Evolutionary conservation across 2,329 filamentous ascomycete species (phyloP), one percentile per base, ranked within the genome.

Genomic region (Eurotiales sp.): DNA sequence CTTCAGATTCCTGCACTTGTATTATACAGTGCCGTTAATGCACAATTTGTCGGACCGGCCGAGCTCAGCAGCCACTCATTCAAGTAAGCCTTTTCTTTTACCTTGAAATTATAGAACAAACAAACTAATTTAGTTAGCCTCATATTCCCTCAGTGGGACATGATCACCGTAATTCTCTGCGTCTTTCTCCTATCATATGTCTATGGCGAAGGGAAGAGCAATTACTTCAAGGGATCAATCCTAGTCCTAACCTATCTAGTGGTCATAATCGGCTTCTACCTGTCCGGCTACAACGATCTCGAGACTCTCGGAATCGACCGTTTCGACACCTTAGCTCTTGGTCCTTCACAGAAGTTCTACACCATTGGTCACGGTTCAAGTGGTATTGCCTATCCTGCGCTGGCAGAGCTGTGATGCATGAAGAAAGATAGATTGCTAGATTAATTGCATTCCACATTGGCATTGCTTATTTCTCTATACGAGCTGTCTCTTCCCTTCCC

Each of bases 171-270:
- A 14, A 96, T 97, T 54, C 68, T 99, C 14, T 96, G 92, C 63
- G 90, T 99, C 15, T 96, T 99, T 75, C 75, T 99, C 51, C 83
- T 99, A 58, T 96, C 90, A 63, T 96, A 97, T 76, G 92, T 99
- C 77, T 95, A 97, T 62, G 89, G 92, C 46, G 93, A 99, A 73
- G 93, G 93, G 36, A 99, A 99, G 82, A 97, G 91, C 77, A 99
- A 99, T 72, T 99, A 99, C 72, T 99, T 99, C 83, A 99, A 99
- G 76, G 93, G 93, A 46, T 95, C 89, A 58, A 96, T 97, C 60
- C 78, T 99, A 47, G 84, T 97, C 57, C 76, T 99, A 46, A 93
- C 89, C 29, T 99, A 99, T 68, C 72, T 97, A 21, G 93, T 97
- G 23, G 90, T 99, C 44, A 77, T 96, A 23, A 82, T 89, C 40